Percentiles rank a stretch among this genome's conserved stretches.
Conservation (phyloP, 257 asterid genomes). For the Penstemon barbatus region DNA sequence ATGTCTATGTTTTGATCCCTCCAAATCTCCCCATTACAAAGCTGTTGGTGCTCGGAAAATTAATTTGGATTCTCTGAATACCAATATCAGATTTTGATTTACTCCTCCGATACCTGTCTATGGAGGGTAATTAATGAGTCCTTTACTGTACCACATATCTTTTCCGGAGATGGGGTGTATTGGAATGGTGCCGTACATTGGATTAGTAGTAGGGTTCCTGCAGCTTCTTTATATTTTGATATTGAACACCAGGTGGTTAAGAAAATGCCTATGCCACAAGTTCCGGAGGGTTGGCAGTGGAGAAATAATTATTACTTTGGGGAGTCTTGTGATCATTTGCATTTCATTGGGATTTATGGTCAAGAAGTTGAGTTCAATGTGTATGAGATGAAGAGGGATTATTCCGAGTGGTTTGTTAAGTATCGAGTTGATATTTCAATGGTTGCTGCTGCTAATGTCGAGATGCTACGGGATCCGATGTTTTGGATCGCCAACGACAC, state of each 20-base stretch:
- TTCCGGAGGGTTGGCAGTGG: neutral
- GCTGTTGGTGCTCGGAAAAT: constrained; percentile 20
- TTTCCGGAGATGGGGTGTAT: constrained; percentile 12
- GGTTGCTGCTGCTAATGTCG: constrained; percentile 11
- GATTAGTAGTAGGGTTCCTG: neutral
- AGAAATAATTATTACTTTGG: constrained; percentile 22
- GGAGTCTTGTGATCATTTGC: constrained; percentile 30
- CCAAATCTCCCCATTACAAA: constrained; percentile 33
- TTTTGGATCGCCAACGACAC: neutral
- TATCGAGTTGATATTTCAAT: constrained; percentile 22
- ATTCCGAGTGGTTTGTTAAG: constrained; percentile 34
- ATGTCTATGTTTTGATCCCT: constrained; percentile 37
- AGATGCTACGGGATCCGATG: neutral
- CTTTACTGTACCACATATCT: neutral
- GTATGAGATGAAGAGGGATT: constrained; percentile 31
- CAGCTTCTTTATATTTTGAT: constrained; percentile 5
- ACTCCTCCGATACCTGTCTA: constrained; percentile 28
- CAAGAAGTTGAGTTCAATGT: neutral
- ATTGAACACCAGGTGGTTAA: constrained; percentile 6
- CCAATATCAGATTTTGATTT: constrained; percentile 13
- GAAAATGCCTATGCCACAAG: constrained; percentile 15
- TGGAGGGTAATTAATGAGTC: constrained; percentile 30
- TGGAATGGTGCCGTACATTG: constrained; percentile 28
- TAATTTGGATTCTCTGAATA: neutral
- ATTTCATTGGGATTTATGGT: constrained; percentile 2